Evolutionary conservation across 73 alveolate genomes (phyloP), one percentile per base, ranked within the genome.

Genomic region (Paramecium bursaria): DNA sequence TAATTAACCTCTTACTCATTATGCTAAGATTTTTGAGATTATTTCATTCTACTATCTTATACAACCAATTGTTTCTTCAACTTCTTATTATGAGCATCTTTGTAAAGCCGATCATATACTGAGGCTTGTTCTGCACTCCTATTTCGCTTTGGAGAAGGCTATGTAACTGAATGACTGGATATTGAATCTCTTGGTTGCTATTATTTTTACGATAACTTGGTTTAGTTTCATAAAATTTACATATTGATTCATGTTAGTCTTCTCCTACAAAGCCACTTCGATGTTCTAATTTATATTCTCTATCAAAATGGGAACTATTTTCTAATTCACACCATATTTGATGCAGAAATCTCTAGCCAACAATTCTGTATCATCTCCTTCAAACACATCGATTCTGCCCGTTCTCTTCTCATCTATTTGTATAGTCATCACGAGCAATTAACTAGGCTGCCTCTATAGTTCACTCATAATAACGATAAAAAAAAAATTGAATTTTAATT

Each of bases 271-370:
- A 21, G 82, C 82, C 0, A 67, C 60, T n/a, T n/a, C n/a, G n/a
- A n/a, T n/a, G n/a, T n/a, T n/a, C n/a, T n/a, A n/a, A n/a, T n/a
- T n/a, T n/a, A 67, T 67, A 19, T 67, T 67, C 23, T 67, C 82
- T 67, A 67, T 42, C 3, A 67, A 47, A 25, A 67, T 25, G 21
- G 54, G 82, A 30, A 47, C 55, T 13, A 67, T 29, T 67, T 42
- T 67, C 33, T 67, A 19, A 67, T 67, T 67, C n/a, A 67, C 9
- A 47, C 22, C 44, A 19, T 67, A 42, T 67, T 67, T 33, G 14
- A 67, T 33, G 82, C 82, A 67, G 27, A 67, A 67, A 67, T 67
- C 82, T 39, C 82, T 14, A 30, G 82, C 82, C 82, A 67, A 14
- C 44, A 67, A 21, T 67, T 67, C 82, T 25, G 82, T 53, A 67